Base-by-base conservation (phyloP, 1,139 yeast species). In the Lodderomyces orthopsilosis region DNA sequence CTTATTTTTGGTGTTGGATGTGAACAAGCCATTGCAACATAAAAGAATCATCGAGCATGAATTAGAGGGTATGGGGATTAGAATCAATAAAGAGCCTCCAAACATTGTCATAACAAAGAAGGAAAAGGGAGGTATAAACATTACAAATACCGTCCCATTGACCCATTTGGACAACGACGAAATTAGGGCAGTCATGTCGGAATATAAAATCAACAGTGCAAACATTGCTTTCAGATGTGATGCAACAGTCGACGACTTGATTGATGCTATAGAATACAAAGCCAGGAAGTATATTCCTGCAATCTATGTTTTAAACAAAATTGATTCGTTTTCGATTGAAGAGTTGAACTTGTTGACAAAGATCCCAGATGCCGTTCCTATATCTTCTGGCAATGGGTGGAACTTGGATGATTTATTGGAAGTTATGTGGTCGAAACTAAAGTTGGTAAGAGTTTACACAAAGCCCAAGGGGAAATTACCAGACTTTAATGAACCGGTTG, bases 341-440 rank as follows among this genome's bases (percentile, higher is more conserved):
- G 99, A 93, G 65, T 77, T 93, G 55, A 96, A 93, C 55, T 70
- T 93, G 49, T 68, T 93, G 50, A 85, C 87, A 67, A 81, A 93
- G 61, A 93, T 93, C 55, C 98, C 98, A 41, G 82, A 93, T 65
- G 97, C 98, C 4, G 94, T 93, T 37, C 98, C 98, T 35, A 91
- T 93, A 49, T 88, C 96, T 6, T 85, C 96, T 6, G 98, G 95
- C 49, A 79, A 86, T 60, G 96, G 94, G 51, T 93, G 98, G 98
- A 93, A 93, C 61, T 74, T 94, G 60, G 98, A 93, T 63, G 98
- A 91, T 66, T 75, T 93, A 54, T 74, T 93, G 51, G 96, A 91
- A 59, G 75, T 82, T 61, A 94, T 93, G 97, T 93, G 99, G 99
- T 85, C 82, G 41, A 79, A 85, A 58, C 77, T 93, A 57, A 83